Percentiles rank a stretch among this genome's conserved stretches.
Evolutionary conservation across 2,329 filamentous ascomycete species (phyloP).

Genomic region (Didymella pinodella): DNA sequence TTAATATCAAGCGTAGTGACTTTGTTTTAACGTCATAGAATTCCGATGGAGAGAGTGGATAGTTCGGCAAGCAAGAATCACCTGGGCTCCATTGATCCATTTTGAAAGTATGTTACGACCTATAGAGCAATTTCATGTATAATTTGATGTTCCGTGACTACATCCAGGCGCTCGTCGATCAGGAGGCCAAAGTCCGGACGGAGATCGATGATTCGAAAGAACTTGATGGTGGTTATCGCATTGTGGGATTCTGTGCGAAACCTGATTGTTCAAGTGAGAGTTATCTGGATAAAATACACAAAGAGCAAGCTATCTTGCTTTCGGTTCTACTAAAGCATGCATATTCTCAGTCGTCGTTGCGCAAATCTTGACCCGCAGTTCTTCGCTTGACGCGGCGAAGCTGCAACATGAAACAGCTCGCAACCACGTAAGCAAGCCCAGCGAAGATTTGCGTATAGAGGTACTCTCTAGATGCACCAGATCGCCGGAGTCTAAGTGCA

Average conservation of each 20-base stretch:
- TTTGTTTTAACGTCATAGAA: neutral
- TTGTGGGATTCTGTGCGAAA: neutral
- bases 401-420: neutral
- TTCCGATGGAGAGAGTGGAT: too few species aligned
- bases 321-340: neutral
- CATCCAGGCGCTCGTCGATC: neutral
- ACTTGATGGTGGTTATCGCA: neutral
- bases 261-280: neutral
- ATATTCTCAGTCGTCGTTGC: neutral
- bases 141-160: neutral
- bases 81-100: neutral
- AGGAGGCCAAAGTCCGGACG: neutral
- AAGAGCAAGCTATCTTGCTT: neutral
- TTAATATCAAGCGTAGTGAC: neutral
- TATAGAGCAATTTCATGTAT: neutral
- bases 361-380: neutral
- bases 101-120: neutral
- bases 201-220: neutral
- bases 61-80: neutral
- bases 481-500: neutral
- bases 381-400: neutral
- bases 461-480: neutral
- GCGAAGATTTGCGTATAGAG: slow-evolving; percentile 1
- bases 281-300: too few species aligned
- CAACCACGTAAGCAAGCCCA: neutral